phyloP scores from a whole-genome alignment of 2,329 filamentous ascomycete species.

The Colletotrichum sublineola region DNA sequence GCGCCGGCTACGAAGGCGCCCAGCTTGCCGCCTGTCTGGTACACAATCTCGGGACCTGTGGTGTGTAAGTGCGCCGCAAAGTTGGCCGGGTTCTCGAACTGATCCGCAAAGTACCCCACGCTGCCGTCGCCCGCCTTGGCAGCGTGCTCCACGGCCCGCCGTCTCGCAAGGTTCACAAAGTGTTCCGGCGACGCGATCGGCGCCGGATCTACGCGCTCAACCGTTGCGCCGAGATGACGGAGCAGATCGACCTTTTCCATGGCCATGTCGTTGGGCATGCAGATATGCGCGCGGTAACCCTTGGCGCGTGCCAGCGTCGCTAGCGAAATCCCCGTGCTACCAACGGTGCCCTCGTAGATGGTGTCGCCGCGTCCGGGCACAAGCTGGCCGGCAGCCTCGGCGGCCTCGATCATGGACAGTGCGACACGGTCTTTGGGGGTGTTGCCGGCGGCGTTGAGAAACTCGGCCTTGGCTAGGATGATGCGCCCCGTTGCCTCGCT shows the following conservation, averaged over 20 bases:
- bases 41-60: conserved; percentile 91
- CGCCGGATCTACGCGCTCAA: conserved; percentile 90
- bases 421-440: conserved; percentile 97
- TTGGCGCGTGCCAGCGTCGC: conserved; percentile 88
- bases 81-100: conserved; percentile 94
- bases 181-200: conserved; percentile 94
- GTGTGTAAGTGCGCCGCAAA: conserved; percentile 84
- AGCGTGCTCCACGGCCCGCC: conserved; percentile 82
- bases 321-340: conserved; percentile 94
- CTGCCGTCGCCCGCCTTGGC: conserved; percentile 69
- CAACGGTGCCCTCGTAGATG: conserved; percentile 97
- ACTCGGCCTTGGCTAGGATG: conserved; percentile 95
- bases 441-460: conserved; percentile 93
- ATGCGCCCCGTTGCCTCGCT: conserved; percentile 88
- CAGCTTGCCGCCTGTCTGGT: conserved; percentile 79
- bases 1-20: conserved; percentile 95
- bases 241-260: conserved; percentile 91
- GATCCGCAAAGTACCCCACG: conserved; percentile 92
- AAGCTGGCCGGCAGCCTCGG: conserved; percentile 82
- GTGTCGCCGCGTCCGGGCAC: conserved; percentile 87
- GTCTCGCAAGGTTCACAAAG: conserved; percentile 92
- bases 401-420: conserved; percentile 86
- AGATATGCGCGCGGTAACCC: conserved; percentile 94
- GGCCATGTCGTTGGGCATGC: conserved; percentile 94
- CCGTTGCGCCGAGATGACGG: conserved; percentile 88